Evolutionary conservation across 495 filamentous ascomycete species (phyloP).

Genomic region (Penicillium bovifimosum): DNA sequence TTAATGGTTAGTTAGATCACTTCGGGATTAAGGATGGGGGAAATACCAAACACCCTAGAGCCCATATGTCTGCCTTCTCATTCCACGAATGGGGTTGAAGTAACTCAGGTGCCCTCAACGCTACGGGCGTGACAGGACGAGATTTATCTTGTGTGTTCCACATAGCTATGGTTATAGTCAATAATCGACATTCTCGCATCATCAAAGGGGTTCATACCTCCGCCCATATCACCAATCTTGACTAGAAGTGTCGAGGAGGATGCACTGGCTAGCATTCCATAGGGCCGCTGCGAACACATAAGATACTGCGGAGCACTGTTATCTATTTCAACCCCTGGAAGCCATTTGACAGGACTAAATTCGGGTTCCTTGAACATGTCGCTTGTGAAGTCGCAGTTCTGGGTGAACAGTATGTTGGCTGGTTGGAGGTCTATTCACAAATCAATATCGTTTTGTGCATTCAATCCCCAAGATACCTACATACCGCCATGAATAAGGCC

Average conservation of each 20-base stretch:
- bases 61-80: conserved; percentile 18
- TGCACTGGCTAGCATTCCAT: conserved; percentile 12
- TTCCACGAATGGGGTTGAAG: conserved; percentile 10
- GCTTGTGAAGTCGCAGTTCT: not conserved
- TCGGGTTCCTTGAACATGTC: conserved; percentile 7
- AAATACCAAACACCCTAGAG: conserved; percentile 20
- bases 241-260: conserved; percentile 10
- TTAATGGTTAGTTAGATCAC: not conserved
- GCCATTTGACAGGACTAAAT: conserved; percentile 19
- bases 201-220: conserved; percentile 8
- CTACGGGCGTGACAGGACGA: conserved; percentile 12
- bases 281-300: conserved; percentile 11
- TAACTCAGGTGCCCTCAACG: conserved; percentile 19
- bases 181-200: not conserved
- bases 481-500: conserved; percentile 4
- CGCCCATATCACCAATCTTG: conserved; percentile 22
- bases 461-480: not conserved
- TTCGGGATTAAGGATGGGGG: not conserved
- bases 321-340: conserved; percentile 11
- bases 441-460: not conserved
- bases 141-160: conserved; percentile 2
- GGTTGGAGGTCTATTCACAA: conserved; percentile 8
- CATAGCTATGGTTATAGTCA: conserved; percentile 8
- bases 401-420: conserved; percentile 9
- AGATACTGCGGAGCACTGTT: conserved; percentile 18